Base-by-base conservation (phyloP, 495 filamentous ascomycete species). In the Hyaloscypha finlandica region DNA sequence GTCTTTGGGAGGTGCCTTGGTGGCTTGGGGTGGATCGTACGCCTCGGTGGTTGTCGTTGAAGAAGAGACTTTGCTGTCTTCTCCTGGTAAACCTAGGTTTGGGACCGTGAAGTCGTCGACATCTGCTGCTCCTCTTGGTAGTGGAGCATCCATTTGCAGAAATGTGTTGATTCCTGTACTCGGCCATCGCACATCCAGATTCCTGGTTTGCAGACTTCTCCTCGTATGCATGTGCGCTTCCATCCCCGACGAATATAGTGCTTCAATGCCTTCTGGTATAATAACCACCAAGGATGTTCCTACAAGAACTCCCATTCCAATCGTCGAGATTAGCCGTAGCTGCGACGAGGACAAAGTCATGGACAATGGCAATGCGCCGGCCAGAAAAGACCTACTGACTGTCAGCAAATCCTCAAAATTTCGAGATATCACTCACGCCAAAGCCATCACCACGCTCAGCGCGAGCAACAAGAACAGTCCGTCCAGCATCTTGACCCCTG, bases 221-320 rank as follows among this genome's bases (percentile, higher is more conserved):
- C 39, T 67, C 8, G 66, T 59, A 62, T 74, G 67, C 35, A 61
- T 39, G 37, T 72, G 69, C 8, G 22, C 61, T 33, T 12, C 66
- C 32, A 60, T 66, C 22, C 62, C 63, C 8, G 72, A 67, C 48
- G 62, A 88, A 74, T 96, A 93, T 58, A 97, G 80, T 8, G 95
- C 95, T 73, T 97, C 95, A 58, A 98, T 88, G 19, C 95, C 95
- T 77, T 99, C 95, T 0, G 95, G 95, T 73, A 99, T 97, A 75
- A 99, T 99, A 3, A 99, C 92, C 64, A 98, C 93, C 70, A 99
- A 84, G 9, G 93, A 92, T 39, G 94, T 98, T 42, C 95, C 95
- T 25, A 99, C 93, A 8, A 99, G 82, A 19, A 99, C 89, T 51
- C 95, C 95, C 81, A 97, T 92, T 35, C 95, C 95, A 74, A 99